A percentile compares a stretch with the other conserved stretches of the same genome.
Evolutionary conservation across 1,284 basidiomycete genomes (phyloP).

Genomic region (Ustilago trichophora): DNA sequence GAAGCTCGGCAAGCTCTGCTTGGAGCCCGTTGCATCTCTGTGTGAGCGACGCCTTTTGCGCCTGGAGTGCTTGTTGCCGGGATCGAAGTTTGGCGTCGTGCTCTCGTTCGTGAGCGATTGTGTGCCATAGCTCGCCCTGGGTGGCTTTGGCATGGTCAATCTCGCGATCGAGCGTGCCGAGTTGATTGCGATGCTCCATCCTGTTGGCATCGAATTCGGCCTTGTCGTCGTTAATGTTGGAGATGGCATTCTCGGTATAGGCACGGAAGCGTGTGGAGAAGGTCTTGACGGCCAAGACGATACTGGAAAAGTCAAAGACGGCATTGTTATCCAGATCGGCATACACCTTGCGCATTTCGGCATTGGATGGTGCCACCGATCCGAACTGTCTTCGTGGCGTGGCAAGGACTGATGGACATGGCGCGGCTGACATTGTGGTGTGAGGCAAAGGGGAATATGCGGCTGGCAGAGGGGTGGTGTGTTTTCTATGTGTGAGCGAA

Average conservation of each 20-base stretch:
- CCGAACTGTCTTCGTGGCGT: conserved; percentile 40
- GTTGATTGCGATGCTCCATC: conserved; percentile 45
- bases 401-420: conserved; percentile 35
- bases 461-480: no score
- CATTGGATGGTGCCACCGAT: conserved; percentile 28
- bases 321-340: conserved; percentile 46
- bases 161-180: conserved; percentile 48
- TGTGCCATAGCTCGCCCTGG: conserved; percentile 56
- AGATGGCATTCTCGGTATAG: conserved; percentile 53
- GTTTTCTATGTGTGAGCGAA: no score
- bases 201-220: conserved; percentile 48
- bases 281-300: conserved; percentile 40
- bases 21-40: conserved; percentile 50
- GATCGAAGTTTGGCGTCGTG: conserved; percentile 49
- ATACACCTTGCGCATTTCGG: conserved; percentile 47
- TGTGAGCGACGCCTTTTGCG: conserved; percentile 49
- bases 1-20: conserved; percentile 49
- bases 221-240: conserved; percentile 52
- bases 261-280: conserved; percentile 50
- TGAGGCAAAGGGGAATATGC: no score
- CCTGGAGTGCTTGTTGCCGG: conserved; percentile 43
- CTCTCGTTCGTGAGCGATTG: conserved; percentile 53
- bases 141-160: conserved; percentile 51
- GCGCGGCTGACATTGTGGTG: conserved; percentile 25
- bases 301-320: conserved; percentile 54